A percentile compares a stretch with the other conserved stretches of the same genome.
These are phyloP conservation scores for Pseudogymnoascus destructans DNA, from an alignment of 2,329 filamentous ascomycete species.

Conservation along the genomic window DNA sequence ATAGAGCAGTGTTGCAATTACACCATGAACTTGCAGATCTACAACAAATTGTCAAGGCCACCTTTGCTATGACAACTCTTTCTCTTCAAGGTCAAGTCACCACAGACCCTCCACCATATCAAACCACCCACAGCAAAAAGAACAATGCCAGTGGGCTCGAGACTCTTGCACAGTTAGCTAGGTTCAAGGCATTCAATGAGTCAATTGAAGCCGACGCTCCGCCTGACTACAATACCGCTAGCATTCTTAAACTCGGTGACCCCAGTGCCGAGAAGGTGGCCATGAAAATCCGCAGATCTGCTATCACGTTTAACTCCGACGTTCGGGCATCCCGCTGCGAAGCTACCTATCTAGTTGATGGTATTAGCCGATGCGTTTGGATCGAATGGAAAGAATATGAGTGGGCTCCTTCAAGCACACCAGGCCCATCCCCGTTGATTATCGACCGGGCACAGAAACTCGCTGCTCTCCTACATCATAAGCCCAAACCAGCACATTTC, in stretches of 20 bases:
- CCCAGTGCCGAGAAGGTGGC: conserved; percentile 24
- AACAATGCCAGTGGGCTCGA: conserved; percentile 29
- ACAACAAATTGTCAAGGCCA: conserved; percentile 32
- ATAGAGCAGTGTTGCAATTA: conserved; percentile 34
- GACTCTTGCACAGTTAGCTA: conserved; percentile 33
- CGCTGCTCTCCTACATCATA: conserved; percentile 35
- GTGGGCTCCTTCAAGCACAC: conserved; percentile 25
- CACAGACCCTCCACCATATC: conserved; percentile 11
- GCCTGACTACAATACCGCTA: conserved; percentile 28
- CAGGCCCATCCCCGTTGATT: conserved; percentile 30
- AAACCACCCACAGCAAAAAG: conserved; percentile 12
- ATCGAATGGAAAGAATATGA: conserved; percentile 40
- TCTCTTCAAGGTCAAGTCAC: conserved; percentile 31
- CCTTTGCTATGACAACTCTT: conserved; percentile 20
- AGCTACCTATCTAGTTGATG: conserved; percentile 28
- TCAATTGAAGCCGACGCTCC: conserved; percentile 29
- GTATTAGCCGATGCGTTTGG: conserved; percentile 31
- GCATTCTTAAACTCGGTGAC: conserved; percentile 30
- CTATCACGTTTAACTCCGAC: conserved; percentile 10
- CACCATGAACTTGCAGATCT: conserved; percentile 35
- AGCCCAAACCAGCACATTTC: conserved; percentile 36
- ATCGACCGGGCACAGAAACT: conserved; percentile 35
- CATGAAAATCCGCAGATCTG: conserved; percentile 15
- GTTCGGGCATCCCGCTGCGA: conserved; percentile 26
- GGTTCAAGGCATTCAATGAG: conserved; percentile 39